These are phyloP conservation scores for Gloeophyllum trabeum DNA, from an alignment of 768 basidiomycete genomes.

Conservation along the genomic window DNA sequence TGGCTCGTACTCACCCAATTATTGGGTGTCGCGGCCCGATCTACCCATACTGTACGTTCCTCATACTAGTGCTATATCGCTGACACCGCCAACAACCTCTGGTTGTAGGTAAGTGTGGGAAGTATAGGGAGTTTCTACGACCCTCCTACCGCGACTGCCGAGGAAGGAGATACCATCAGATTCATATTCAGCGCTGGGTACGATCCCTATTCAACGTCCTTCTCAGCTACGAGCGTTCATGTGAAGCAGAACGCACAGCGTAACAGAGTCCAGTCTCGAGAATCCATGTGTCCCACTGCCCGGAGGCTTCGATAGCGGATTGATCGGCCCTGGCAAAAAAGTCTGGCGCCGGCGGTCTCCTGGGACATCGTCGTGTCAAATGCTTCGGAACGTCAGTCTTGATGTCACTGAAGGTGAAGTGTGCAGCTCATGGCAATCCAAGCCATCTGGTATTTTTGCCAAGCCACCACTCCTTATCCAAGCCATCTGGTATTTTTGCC, in stretches of 20 bases:
- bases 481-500: not conserved
- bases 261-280: not conserved
- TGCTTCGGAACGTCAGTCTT: not conserved
- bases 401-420: not conserved
- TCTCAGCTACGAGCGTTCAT: not conserved
- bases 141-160: not conserved
- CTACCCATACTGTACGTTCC: too few species aligned
- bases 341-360: not conserved
- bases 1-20: too few species aligned
- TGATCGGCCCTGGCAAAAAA: not conserved
- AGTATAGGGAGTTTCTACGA: not conserved
- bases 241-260: constrained; percentile 1
- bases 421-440: not conserved
- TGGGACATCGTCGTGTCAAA: not conserved
- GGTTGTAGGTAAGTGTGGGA: not conserved
- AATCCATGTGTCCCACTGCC: constrained; percentile 2
- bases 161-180: not conserved
- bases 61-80: too few species aligned
- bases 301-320: constrained; percentile 1
- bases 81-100: too few species aligned
- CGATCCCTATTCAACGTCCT: not conserved
- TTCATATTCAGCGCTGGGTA: not conserved
- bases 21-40: too few species aligned
- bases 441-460: constrained; percentile 3
- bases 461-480: not conserved